phyloP scores from a whole-genome alignment of 2,329 filamentous ascomycete species.

The Neoscytalidium dimidiatum region DNA sequence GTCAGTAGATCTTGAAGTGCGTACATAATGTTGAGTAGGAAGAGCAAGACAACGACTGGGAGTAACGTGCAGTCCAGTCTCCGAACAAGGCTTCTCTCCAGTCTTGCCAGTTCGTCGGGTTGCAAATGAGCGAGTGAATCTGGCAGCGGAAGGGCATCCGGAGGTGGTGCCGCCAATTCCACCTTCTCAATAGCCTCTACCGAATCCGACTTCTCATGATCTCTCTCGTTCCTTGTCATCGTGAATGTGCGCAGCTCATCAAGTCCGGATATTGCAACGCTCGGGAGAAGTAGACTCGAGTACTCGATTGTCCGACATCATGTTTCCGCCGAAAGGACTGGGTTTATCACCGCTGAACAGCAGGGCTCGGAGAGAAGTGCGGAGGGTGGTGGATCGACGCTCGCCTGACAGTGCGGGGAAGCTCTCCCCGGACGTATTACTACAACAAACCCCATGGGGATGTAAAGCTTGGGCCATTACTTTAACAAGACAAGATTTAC shows the following conservation, averaged over 20 bases:
- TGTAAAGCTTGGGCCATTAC: not conserved
- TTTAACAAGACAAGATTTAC: too few species aligned
- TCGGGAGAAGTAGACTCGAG: not conserved
- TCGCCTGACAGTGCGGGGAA: not conserved
- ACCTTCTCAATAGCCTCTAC: not conserved
- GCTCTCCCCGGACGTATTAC: not conserved
- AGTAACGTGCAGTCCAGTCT: slow-evolving; percentile 18
- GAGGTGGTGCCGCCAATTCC: not conserved
- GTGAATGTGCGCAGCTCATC: not conserved
- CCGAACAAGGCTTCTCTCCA: slow-evolving; percentile 23
- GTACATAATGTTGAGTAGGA: slow-evolving; percentile 16
- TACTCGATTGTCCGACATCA: too few species aligned
- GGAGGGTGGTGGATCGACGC: not conserved
- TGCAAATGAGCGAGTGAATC: not conserved
- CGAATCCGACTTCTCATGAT: not conserved
- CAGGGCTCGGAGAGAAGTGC: not conserved
- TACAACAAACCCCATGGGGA: not conserved
- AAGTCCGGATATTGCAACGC: not conserved
- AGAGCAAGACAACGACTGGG: slow-evolving; percentile 17
- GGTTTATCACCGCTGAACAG: not conserved
- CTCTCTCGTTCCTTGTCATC: not conserved
- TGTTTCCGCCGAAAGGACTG: not conserved
- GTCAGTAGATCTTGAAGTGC: not conserved
- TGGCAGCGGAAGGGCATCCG: not conserved
- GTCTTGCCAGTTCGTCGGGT: not conserved